phyloP scores from a whole-genome alignment of 1,284 basidiomycete genomes.

The Irpex sp. region DNA sequence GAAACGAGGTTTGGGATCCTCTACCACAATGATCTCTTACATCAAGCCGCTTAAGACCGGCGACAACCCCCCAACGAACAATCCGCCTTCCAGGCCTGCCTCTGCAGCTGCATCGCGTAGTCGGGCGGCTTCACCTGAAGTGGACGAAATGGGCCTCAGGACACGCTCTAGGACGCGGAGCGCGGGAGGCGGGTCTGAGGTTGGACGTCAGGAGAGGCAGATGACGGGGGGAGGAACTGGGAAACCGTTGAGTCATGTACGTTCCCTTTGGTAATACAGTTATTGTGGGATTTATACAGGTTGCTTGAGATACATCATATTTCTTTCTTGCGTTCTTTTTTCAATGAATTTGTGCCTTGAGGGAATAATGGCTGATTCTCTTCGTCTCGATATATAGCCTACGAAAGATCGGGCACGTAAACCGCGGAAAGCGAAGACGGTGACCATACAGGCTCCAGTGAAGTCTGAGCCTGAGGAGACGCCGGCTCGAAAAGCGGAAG shows the following conservation, averaged over 20 bases:
- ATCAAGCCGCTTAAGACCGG: slow-evolving; percentile 49
- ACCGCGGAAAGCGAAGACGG: slow-evolving; percentile 47
- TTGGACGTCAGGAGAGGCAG: slow-evolving; percentile 20
- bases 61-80: slow-evolving; percentile 28
- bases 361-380: slow-evolving; percentile 18
- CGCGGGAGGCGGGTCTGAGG: slow-evolving; percentile 13
- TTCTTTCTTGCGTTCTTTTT: slow-evolving; percentile 17
- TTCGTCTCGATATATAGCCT: slow-evolving; percentile 41
- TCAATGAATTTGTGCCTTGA: slow-evolving; percentile 15
- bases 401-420: slow-evolving; percentile 67
- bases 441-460: slow-evolving; percentile 3
- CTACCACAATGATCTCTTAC: slow-evolving; percentile 48
- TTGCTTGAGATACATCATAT: slow-evolving; percentile 20
- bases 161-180: slow-evolving; percentile 27
- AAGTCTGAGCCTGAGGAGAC: background rate
- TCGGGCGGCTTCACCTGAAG: slow-evolving; percentile 24
- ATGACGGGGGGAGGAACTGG: slow-evolving; percentile 37
- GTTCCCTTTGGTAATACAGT: slow-evolving; percentile 65
- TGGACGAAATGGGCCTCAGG: slow-evolving; percentile 62
- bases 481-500: background rate
- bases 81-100: slow-evolving; percentile 21
- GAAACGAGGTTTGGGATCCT: slow-evolving; percentile 38
- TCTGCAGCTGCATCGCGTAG: slow-evolving; percentile 16
- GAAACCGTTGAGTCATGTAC: slow-evolving; percentile 77
- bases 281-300: slow-evolving; percentile 22